phyloP scores from a whole-genome alignment of 345 rosid species.

The Eucalyptus melliodora region DNA sequence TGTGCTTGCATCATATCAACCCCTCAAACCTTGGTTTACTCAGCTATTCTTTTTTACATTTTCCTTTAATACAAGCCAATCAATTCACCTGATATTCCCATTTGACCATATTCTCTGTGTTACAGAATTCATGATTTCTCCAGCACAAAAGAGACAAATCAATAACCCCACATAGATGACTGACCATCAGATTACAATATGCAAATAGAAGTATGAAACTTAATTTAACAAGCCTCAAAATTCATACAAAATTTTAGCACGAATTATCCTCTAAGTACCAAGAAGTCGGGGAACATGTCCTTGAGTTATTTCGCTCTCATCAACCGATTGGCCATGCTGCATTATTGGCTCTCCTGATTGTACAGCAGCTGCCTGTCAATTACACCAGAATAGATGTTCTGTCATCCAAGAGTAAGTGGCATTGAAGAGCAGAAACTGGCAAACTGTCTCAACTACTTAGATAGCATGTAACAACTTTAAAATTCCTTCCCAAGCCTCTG shows the following conservation, averaged over 20 bases:
- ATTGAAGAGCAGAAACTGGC: not conserved
- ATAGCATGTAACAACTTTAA: not conserved
- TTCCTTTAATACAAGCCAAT: not conserved
- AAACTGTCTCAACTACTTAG: not conserved
- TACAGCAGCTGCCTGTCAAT: conserved; percentile 55
- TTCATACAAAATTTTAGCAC: not conserved
- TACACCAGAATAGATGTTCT: not conserved
- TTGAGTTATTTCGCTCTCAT: conserved; percentile 38
- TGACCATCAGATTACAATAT: not conserved
- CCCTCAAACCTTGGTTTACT: not conserved
- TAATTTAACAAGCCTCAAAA: not conserved
- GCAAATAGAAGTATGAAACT: not conserved
- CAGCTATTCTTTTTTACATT: not conserved
- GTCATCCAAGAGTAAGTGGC: not conserved
- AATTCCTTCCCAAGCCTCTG: not conserved
- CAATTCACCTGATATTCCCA: not conserved
- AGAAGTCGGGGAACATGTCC: conserved; percentile 84
- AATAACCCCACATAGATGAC: not conserved
- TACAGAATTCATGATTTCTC: not conserved
- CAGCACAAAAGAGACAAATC: not conserved
- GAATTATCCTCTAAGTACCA: conserved; percentile 20
- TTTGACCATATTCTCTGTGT: not conserved
- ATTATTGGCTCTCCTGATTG: conserved; percentile 74
- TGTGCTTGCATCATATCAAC: not conserved
- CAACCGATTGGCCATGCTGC: conserved; percentile 71